Base-by-base conservation (phyloP, 2,329 filamentous ascomycete genomes). In the Decorospora gaudefroyi region DNA sequence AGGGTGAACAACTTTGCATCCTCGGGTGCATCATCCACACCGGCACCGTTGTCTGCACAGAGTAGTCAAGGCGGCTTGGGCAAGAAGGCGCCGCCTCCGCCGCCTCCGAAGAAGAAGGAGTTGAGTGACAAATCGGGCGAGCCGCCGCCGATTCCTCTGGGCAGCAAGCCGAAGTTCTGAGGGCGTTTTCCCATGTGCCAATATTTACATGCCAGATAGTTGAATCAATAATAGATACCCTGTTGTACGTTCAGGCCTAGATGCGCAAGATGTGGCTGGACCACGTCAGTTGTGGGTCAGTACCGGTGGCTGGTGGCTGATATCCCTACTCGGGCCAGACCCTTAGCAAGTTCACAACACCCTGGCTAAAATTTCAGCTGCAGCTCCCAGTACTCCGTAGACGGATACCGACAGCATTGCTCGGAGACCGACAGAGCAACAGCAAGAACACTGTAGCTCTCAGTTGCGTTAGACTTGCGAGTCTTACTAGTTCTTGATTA, bases 21-120 rank as follows among this genome's bases (percentile, higher is more conserved):
- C 6, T 43, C 57, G 9, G 55, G 54, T 23, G 43, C 61, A 33
- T 27, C 61, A 10, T 44, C 62, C 10, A 51, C 63, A 22, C 50
- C 57, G 29, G 53, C 51, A 26, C 48, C 65, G 45, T 64, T 57
- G 42, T 70, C 61, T 27, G 29, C 44, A 38, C 36, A 41, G 32
- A 30, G 29, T 7, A 57, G 56, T 47, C 42, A 67, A 51, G 62
- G 61, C 38, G 57, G 64, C 53, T 41, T 70, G 26, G 61, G 72
- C 66, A 80, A 82, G 72, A 77, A 80, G 28, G 74, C 76, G 3
- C 77, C 81, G 11, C 81, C 81, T 3, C 81, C 81, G 2, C 80
- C 79, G n/a, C 78, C 77, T 19, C 74, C 76, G 22, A 83, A 82
- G 70, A 82, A 78, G 60, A 73, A 73, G 29, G 73, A 71, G 22